Base-by-base conservation (phyloP, 768 basidiomycete genomes). In the Mrakia blollopis region DNA sequence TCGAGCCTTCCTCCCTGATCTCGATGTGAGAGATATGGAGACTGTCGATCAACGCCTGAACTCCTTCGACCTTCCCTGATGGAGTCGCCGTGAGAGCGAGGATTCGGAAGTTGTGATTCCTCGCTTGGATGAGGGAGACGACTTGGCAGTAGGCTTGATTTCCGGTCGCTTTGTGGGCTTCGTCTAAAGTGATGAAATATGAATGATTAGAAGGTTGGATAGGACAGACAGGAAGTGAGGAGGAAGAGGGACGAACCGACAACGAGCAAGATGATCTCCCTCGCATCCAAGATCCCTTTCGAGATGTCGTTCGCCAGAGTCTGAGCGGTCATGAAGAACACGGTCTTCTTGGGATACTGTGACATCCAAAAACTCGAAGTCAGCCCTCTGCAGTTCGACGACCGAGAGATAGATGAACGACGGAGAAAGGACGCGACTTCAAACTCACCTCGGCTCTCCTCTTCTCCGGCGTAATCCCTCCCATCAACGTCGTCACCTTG, bases 251-350 rank as follows among this genome's bases (percentile, higher is more conserved):
- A 80, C 87, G 62, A 78, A 91, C 96, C 96, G 73, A 98, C 87
- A 37, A 99, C 94, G 16, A 97, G 84, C 54, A 97, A 88, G 39
- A 96, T 86, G 35, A 99, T 91, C 80, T 94, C 91, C 44, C 85
- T 83, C 0, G 89, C 87, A 80, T 98, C 92, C 80, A 93, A 91
- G 39, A 86, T 89, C 57, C 89, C 90, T 1, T 86, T 87, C 10
- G 84, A 84, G 30, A 98, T 85, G 82, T 99, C 97, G 78, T 96
- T 96, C 78, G 91, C 86, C 32, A 98, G 86, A 0, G 96, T 98
- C 82, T 98, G 97, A 0, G 95, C 94, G 0, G 95, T 98, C 89
- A 95, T 94, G 82, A 93, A 98, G 82, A 96, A 94, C 30, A 97
- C 89, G 0, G 93, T 73, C 67, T 74, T 74, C 23, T 50, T 28